These are phyloP conservation scores for Debaryomyces coudertii DNA, from an alignment of 1,139 yeast species.

Conservation along the genomic window DNA sequence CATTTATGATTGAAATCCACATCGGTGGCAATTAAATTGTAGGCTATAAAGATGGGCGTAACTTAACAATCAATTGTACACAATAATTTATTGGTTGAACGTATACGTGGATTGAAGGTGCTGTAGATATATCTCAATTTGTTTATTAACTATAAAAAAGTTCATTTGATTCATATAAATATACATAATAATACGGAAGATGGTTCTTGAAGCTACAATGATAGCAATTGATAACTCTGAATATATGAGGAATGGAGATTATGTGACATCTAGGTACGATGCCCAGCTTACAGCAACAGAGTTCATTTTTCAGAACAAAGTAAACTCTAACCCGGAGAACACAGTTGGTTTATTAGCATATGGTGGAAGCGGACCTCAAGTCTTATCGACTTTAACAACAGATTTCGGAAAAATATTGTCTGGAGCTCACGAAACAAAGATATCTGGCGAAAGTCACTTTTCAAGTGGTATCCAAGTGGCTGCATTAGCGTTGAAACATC, in stretches of 20 bases:
- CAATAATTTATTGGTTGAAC: constrained; percentile 1
- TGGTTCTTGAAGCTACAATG: constrained; percentile 97
- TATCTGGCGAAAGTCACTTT: constrained; percentile 70
- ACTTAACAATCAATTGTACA: constrained; percentile 3
- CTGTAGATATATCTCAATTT: background rate
- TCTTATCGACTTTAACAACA: constrained; percentile 81
- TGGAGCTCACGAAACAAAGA: constrained; percentile 84
- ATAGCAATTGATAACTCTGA: constrained; percentile 95
- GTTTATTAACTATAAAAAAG: background rate
- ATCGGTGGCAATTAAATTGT: constrained; percentile 20
- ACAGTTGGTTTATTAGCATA: constrained; percentile 89
- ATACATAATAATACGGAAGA: constrained; percentile 23
- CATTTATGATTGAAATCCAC: constrained; percentile 2
- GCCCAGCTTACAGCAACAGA: constrained; percentile 96
- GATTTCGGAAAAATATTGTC: constrained; percentile 86
- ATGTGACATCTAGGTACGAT: constrained; percentile 82
- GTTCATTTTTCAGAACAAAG: constrained; percentile 81
- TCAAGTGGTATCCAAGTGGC: constrained; percentile 93
- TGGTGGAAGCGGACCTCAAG: constrained; percentile 86
- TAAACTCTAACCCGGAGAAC: constrained; percentile 88
- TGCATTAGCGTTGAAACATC: constrained; percentile 93
- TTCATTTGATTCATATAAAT: background rate
- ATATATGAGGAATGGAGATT: constrained; percentile 95
- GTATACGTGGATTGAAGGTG: background rate
- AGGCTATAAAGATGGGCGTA: background rate